phyloP scores from a whole-genome alignment of 495 filamentous ascomycete genomes.

The Hyaloscypha finlandica region DNA sequence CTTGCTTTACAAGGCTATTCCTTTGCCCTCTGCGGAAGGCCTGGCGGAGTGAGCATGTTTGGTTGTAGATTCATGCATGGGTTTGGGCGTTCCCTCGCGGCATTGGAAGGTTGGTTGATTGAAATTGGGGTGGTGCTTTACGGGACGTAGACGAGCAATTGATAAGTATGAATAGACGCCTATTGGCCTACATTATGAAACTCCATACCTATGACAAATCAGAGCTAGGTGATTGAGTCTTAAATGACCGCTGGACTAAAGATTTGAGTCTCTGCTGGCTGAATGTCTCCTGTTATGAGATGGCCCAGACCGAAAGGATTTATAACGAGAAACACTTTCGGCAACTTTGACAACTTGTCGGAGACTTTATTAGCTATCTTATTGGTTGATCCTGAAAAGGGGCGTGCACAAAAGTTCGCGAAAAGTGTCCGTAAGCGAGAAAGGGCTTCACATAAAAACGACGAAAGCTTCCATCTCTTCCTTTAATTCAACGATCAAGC shows the following conservation, averaged over 20 bases:
- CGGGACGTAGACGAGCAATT: not conserved
- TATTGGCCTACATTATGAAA: not conserved
- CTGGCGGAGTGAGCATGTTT: constrained; percentile 4
- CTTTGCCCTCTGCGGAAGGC: constrained; percentile 52
- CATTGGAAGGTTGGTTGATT: constrained; percentile 8
- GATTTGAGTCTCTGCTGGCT: no score
- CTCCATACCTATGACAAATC: not conserved
- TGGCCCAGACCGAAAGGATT: no score
- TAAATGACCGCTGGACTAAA: not conserved
- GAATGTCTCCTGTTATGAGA: no score
- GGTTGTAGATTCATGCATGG: constrained; percentile 11
- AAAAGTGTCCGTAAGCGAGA: constrained; percentile 25
- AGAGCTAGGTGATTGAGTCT: not conserved
- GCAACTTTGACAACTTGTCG: constrained; percentile 5
- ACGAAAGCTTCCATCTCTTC: not conserved
- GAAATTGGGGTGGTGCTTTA: constrained; percentile 3
- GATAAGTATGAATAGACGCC: constrained; percentile 9
- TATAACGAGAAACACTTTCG: not conserved
- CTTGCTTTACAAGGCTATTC: constrained; percentile 85
- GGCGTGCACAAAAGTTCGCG: constrained; percentile 5
- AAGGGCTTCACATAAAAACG: constrained; percentile 2
- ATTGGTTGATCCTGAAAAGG: constrained; percentile 15
- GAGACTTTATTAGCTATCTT: constrained; percentile 9
- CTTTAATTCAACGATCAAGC: not conserved
- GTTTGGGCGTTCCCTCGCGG: constrained; percentile 14